Base-by-base conservation (phyloP, 371 early-diverging fungal genomes). In the Circinella minor region DNA sequence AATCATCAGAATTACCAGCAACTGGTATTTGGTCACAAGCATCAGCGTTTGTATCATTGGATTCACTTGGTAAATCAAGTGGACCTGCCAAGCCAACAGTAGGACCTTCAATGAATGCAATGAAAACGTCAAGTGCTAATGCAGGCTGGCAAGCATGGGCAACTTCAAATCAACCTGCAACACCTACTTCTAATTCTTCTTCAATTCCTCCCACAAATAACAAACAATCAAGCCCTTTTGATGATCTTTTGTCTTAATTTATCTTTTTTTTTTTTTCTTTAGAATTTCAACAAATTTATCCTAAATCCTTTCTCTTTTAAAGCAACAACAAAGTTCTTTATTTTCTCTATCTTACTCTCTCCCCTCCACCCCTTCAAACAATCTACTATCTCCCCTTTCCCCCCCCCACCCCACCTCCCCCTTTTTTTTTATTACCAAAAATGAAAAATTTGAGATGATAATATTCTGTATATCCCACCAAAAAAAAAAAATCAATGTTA, bases 71-170 rank as follows among this genome's bases (percentile, higher is more conserved):
- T 59, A 86, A 85, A 68, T 70, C 72, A n/a, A 66, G 68, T 47
- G 68, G 72, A 1, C 72, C 68, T 27, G 69, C 71, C 36, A 82
- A 81, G 74, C 71, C 75, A 55, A 66, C 80, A 43, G 37, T 68
- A 13, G 89, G 87, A 0, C 86, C 86, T 17, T 89, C 89, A 10
- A 89, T 89, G 86, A 89, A 89, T 37, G 75, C 89, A 4, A 70
- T 89, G 75, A 87, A 85, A 65, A 78, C 70, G 63, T 80, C 76
- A 3, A 80, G 76, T 65, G 69, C 73, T 4, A 73, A 73, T 66
- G 73, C 83, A 14, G 74, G 77, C 43, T 84, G 85, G 85, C 77
- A 72, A 27, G 72, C 76, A 27, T 83, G 81, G 81, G 85, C 85
- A 27, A 51, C 68, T 17, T 66, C 68, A 43, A 70, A 70, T 59